Base-by-base conservation (phyloP, 2,329 filamentous ascomycete species). In the Fusarium illudens region DNA sequence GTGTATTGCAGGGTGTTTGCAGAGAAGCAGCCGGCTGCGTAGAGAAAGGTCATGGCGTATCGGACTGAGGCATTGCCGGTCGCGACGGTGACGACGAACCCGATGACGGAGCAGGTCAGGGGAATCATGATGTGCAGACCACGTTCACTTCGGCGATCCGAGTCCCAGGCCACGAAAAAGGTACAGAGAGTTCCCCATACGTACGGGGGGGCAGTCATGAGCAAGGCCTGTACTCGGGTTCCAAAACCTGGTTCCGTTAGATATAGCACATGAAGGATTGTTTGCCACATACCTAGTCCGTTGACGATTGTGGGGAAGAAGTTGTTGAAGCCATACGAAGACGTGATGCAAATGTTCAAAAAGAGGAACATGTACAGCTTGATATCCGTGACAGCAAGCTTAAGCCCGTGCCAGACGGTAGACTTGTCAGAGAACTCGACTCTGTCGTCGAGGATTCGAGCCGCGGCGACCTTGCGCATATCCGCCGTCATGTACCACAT, bases 141-240 rank as follows among this genome's bases (percentile, higher is more conserved):
- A 11, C 88, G 83, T 68, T 90, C 88, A n/a, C 85, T 84, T 0
- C 84, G 87, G 4, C 82, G 83, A 65, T 90, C 88, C 4, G 87
- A 86, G 68, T 88, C 85, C 82, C 86, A 87, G 15, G 87, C 84
- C 32, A 89, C 89, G 7, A 81, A 60, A 64, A 87, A 86, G 0
- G 87, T 84, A 2, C 83, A 86, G 13, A 89, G 79, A 2, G 84
- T 81, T n/a, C 81, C 82, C 5, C 86, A 76, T 4, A 86, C 82
- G 71, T 87, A 89, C 1, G 86, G 86, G 1, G 87, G 87, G 0
- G 83, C 86, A 0, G 85, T 87, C 62, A 88, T 79, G 11, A 87
- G 80, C 1, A 88, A 79, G 0, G 86, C 83, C 4, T 80, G 79
- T n/a, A 85, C 73, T 2, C 84, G n/a, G 78, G 80, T 37, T 22